These are phyloP conservation scores for Spathaspora girioi DNA, from an alignment of 805 yeast genomes.

Conservation along the genomic window DNA sequence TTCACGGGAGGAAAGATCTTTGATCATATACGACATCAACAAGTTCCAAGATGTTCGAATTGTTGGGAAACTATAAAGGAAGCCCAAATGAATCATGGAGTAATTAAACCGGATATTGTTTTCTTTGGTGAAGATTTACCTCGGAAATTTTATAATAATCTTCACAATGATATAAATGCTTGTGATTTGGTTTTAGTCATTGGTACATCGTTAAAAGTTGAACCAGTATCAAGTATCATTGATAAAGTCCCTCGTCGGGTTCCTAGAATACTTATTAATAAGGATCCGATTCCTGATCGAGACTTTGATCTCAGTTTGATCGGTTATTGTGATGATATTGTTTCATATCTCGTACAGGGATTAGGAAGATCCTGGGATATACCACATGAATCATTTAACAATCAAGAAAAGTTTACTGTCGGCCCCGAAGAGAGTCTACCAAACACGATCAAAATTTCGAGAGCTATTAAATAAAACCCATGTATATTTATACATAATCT, in stretches of 20 bases:
- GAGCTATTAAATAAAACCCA: neutral
- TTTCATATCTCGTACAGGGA: conserved; percentile 46
- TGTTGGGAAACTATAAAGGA: conserved; percentile 34
- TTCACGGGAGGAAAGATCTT: conserved; percentile 65
- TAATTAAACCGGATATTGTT: conserved; percentile 88
- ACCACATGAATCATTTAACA: conserved; percentile 12
- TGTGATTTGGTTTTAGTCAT: conserved; percentile 82
- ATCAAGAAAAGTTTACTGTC: conserved; percentile 1
- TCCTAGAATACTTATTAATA: conserved; percentile 79
- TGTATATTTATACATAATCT: neutral
- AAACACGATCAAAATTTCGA: conserved; percentile 3
- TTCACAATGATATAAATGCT: conserved; percentile 54
- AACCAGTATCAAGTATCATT: conserved; percentile 89
- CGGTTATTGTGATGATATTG: conserved; percentile 83
- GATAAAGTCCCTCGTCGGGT: conserved; percentile 65
- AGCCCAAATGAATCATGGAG: conserved; percentile 60
- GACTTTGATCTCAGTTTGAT: conserved; percentile 75
- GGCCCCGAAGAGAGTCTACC: conserved; percentile 2
- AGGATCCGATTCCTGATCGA: conserved; percentile 69
- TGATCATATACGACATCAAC: conserved; percentile 52
- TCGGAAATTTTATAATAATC: conserved; percentile 54
- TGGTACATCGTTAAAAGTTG: conserved; percentile 89
- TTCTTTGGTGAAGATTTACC: conserved; percentile 89
- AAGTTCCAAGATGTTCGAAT: conserved; percentile 69
- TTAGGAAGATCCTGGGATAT: conserved; percentile 23